A percentile compares a stretch with the other conserved stretches of the same genome.
These are phyloP conservation scores for Cladophialophora immunda DNA, from an alignment of 2,329 filamentous ascomycete genomes.

Conservation along the genomic window DNA sequence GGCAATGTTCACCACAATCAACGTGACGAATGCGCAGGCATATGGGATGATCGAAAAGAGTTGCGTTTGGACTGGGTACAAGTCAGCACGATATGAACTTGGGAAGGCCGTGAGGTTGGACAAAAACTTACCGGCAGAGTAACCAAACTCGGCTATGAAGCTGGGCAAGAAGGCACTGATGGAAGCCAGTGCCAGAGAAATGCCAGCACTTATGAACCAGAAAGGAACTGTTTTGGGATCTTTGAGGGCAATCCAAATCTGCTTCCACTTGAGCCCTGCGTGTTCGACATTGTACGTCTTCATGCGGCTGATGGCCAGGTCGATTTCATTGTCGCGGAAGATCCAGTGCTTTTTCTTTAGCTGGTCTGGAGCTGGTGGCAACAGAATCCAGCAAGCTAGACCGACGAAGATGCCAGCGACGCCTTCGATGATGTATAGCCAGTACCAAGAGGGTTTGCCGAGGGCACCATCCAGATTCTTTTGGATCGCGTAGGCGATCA, in stretches of 20 bases:
- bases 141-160: constrained; percentile 30
- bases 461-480: constrained; percentile 62
- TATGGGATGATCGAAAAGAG: constrained; percentile 32
- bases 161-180: constrained; percentile 28
- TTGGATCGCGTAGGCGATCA: constrained; percentile 71
- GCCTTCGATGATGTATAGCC: constrained; percentile 76
- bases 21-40: constrained; percentile 22
- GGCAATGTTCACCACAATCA: constrained; percentile 7
- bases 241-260: constrained; percentile 17
- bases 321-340: constrained; percentile 8
- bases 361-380: constrained; percentile 11
- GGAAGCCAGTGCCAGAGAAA: constrained; percentile 12
- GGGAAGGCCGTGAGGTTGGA: neutral
- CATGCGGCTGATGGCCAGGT: constrained; percentile 5
- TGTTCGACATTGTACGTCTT: constrained; percentile 22
- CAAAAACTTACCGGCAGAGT: constrained; percentile 21
- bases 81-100: neutral
- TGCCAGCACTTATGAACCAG: constrained; percentile 5
- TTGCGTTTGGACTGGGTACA: constrained; percentile 24
- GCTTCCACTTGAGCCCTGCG: constrained; percentile 14
- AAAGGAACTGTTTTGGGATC: constrained; percentile 24
- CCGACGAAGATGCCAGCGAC: constrained; percentile 30
- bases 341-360: constrained; percentile 17
- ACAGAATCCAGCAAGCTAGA: neutral
- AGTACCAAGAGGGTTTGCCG: constrained; percentile 68